Conservation (phyloP, 148 eudicot species). For the Chenopodium quinoa region DNA sequence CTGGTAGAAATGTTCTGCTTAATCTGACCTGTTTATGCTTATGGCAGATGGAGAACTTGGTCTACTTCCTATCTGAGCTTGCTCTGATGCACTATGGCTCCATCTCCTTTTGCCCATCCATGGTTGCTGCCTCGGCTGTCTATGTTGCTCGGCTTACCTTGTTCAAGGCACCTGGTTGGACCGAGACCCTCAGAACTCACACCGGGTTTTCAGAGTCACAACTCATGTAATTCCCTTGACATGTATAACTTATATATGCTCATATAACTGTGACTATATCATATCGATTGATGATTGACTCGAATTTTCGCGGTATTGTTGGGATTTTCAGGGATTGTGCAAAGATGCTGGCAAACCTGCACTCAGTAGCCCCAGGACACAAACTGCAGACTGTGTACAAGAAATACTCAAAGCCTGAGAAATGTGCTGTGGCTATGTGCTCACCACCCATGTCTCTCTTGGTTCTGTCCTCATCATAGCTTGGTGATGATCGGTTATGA, state of each 20-base stretch:
- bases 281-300: neutral
- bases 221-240: slow-evolving; percentile 40
- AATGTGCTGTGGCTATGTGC: slow-evolving; percentile 52
- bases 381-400: slow-evolving; percentile 56
- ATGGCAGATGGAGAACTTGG: slow-evolving; percentile 64
- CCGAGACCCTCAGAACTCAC: slow-evolving; percentile 61
- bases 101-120: slow-evolving; percentile 50
- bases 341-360: slow-evolving; percentile 55
- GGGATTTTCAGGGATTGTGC: slow-evolving; percentile 58
- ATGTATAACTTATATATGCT: neutral
- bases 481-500: neutral
- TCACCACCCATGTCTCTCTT: slow-evolving; percentile 44
- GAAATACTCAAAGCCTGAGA: slow-evolving; percentile 56
- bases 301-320: neutral
- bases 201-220: slow-evolving; percentile 71
- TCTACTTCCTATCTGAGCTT: slow-evolving; percentile 67
- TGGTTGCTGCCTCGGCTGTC: slow-evolving; percentile 91
- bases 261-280: no score
- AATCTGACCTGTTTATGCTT: neutral
- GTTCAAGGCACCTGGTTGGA: slow-evolving; percentile 65
- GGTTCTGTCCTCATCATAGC: slow-evolving; percentile 7
- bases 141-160: slow-evolving; percentile 70
- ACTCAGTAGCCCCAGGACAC: slow-evolving; percentile 45
- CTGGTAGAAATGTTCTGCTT: neutral
- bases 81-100: slow-evolving; percentile 64